Evolutionary conservation across 305 asterid species (phyloP).

Genomic region (Fraxinus velutina): DNA sequence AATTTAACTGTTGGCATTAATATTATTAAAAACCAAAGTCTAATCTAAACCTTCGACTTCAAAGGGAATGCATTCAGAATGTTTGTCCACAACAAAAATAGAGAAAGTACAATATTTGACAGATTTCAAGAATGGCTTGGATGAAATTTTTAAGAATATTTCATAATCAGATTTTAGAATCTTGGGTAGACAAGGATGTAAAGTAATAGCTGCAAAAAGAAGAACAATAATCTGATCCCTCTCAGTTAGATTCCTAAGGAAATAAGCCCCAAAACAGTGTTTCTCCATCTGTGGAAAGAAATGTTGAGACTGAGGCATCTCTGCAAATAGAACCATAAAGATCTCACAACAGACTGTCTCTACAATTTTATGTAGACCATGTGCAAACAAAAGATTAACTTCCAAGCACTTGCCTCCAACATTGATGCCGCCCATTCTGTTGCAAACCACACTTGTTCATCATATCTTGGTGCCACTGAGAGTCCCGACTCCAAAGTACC

Average conservation of each 20-base stretch:
- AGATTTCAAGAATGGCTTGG: not conserved
- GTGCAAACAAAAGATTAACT: not conserved
- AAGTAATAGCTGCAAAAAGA: not conserved
- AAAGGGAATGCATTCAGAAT: not conserved
- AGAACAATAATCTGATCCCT: not conserved
- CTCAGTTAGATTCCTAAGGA: not conserved
- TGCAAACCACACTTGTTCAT: not conserved
- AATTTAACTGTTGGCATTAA: not conserved
- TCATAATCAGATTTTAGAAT: not conserved
- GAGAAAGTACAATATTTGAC: not conserved
- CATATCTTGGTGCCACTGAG: not conserved
- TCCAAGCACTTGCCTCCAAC: not conserved
- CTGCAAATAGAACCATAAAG: not conserved
- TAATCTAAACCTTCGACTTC: not conserved
- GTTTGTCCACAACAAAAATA: not conserved
- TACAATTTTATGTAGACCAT: not conserved
- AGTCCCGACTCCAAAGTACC: not conserved
- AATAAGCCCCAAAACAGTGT: not conserved
- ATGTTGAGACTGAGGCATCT: not conserved
- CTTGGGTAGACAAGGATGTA: not conserved
- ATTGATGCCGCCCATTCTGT: not conserved
- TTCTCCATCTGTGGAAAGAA: not conserved
- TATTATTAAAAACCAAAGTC: not conserved
- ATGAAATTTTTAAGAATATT: not conserved
- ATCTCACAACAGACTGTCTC: not conserved